These are phyloP conservation scores for Mrakiaceae sp. DNA, from an alignment of 1,284 basidiomycete genomes.

Conservation along the genomic window DNA sequence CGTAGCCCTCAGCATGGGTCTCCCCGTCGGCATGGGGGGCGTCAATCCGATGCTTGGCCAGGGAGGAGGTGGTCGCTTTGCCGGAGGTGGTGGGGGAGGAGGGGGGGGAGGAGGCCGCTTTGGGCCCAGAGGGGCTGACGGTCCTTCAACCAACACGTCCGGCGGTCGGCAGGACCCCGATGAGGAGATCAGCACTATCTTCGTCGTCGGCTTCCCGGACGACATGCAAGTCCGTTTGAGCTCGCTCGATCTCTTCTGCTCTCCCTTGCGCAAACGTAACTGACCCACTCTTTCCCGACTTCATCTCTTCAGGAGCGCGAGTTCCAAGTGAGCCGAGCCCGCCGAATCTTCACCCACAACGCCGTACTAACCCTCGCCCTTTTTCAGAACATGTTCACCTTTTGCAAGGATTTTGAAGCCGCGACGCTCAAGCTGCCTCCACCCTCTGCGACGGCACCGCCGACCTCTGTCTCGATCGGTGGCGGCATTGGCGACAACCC, in stretches of 20 bases:
- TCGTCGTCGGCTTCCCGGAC: constrained; percentile 97
- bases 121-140: not conserved
- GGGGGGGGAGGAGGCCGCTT: not conserved
- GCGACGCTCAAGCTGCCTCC: constrained; percentile 94
- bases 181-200: constrained; percentile 95
- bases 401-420: constrained; percentile 89
- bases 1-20: constrained; percentile 15
- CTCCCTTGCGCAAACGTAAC: not conserved
- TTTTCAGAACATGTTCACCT: constrained; percentile 91
- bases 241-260: constrained; percentile 1
- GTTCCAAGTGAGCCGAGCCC: constrained; percentile 39
- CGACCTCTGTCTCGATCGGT: constrained; percentile 22
- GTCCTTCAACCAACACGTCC: not conserved
- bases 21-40: constrained; percentile 14
- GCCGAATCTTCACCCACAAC: too few relatives aligned
- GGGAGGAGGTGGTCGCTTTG: not conserved
- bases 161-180: constrained; percentile 29
- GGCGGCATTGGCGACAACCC: constrained; percentile 6
- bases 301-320: constrained; percentile 67
- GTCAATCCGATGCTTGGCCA: constrained; percentile 13
- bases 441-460: constrained; percentile 30
- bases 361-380: too few relatives aligned
- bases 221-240: constrained; percentile 76
- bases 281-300: not conserved
- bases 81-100: not conserved